Base-by-base conservation (phyloP, 345 rosid species). In the Citropsis articulata region DNA sequence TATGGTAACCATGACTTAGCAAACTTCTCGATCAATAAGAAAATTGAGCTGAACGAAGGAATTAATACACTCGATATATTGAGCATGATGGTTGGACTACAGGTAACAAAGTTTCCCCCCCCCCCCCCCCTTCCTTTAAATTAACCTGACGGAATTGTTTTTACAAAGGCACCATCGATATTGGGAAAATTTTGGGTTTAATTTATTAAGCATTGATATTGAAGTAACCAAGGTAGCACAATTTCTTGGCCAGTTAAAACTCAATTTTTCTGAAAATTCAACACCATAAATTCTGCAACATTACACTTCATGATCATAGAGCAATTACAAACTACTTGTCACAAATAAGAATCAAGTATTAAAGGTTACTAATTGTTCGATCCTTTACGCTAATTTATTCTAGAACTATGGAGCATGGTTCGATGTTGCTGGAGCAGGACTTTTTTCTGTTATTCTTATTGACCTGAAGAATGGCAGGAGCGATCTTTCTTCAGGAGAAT, bases 371-470 rank as follows among this genome's bases (percentile, higher is more conserved):
- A 6, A 62, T 60, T 57, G 40, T 28, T 42, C 5, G 0, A 28
- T 33, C 66, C 2, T 9, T 68, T 7, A 18, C 42, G 63, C n/a
- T 61, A 22, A 71, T 40, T 6, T 13, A 10, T 61, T 40, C 68
- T 78, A 91, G 94, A 89, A 91, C 63, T 91, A 77, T 3, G 94
- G 94, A 28, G 90, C 91, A 3, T 89, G 91, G 90, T 91, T 91
- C 55, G 94, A 89, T 66, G 73, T 85, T 76, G 82, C 81, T 75
- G 92, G 89, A 65, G 90, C 92, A 5, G 94, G 94, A 82, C 59
- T 84, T 24, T 45, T 65, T 69, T 65, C 82, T 1, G 92, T 89
- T 36, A 7, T 76, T 7, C 75, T 91, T 14, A 38, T 77, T 66
- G 83, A 75, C 57, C 66, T 64, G 35, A 79, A 42, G n/a, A 81